A percentile compares a stretch with the other conserved stretches of the same genome.
Evolutionary conservation across 2,329 filamentous ascomycete species (phyloP).

Genomic region (Ophiocordyceps robertsii): DNA sequence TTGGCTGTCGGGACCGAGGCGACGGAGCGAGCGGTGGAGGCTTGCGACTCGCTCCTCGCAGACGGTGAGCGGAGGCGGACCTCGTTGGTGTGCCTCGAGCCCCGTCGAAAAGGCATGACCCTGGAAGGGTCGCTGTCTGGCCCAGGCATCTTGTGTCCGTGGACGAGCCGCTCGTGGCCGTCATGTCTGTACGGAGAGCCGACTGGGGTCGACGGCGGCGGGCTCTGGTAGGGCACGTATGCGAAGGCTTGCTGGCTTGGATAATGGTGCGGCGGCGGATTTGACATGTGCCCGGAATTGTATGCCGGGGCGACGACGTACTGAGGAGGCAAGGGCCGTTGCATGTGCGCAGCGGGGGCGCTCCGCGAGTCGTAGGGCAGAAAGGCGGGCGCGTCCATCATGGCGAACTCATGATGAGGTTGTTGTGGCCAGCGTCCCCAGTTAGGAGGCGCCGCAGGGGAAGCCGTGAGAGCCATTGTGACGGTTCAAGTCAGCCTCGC

Average conservation of each 20-base stretch:
- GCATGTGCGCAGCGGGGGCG: conserved; percentile 22
- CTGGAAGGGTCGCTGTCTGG: conserved; percentile 11
- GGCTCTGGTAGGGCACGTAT: conserved; percentile 28
- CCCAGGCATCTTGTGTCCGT: conserved; percentile 7
- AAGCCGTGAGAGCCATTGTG: conserved; percentile 33
- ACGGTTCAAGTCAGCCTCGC: conserved; percentile 10
- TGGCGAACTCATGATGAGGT: conserved; percentile 30
- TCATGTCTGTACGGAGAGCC: conserved; percentile 20
- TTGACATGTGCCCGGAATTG: conserved; percentile 26
- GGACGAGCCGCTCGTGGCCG: conserved; percentile 14
- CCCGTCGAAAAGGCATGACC: conserved; percentile 11
- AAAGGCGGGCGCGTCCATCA: conserved; percentile 33
- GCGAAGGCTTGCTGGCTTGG: conserved; percentile 27
- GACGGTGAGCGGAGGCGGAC: conserved; percentile 18
- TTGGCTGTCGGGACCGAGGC: conserved; percentile 14
- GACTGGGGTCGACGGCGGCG: conserved; percentile 18
- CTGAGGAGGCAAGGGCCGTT: conserved; percentile 30
- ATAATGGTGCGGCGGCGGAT: conserved; percentile 28
- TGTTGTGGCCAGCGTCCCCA: conserved; percentile 45
- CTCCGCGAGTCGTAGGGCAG: conserved; percentile 35
- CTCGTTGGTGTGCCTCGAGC: conserved; percentile 15
- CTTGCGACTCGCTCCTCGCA: conserved; percentile 18
- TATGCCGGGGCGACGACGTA: conserved; percentile 34
- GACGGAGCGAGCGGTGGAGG: conserved; percentile 11
- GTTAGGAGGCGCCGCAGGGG: conserved; percentile 27